Evolutionary conservation across 352 stramenopile genomes (phyloP), one percentile per base, ranked within the genome.

Genomic region (Thalassiosira livingstoniorum): DNA sequence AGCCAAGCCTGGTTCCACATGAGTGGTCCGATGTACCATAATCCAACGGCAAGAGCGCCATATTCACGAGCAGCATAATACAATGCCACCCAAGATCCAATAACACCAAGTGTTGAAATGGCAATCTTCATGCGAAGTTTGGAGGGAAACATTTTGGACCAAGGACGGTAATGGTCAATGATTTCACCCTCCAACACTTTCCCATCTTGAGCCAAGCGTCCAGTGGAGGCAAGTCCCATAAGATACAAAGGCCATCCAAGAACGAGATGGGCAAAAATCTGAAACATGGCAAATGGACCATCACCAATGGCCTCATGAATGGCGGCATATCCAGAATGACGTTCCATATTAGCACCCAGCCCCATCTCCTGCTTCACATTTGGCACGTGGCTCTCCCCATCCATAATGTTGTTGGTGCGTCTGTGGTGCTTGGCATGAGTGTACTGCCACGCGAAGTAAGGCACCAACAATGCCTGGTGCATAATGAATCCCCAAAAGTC

Each of bases 221-320:
- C 91, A 21, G 87, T 94, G 11, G 75, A 89, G 23, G 96, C 96
- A 85, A 99, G 97, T 86, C 98, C 98, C 83, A 98, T 95, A 18
- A 99, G 92, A 91, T 99, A 99, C 7, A 97, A 91, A 11, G 97
- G 97, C 97, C 98, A 99, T 15, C 97, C 97, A 62, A 99, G 90
- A 11, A 92, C 74, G 32, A 99, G 92, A 75, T 97, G 90, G 4
- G 97, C 86, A 80, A 98, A 98, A 65, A 96, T 90, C 89, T 98
- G 98, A 77, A 98, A 95, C 70, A 96, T 95, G 80, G 97, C 97
- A 64, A 99, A 94, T 54, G 96, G 96, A 74, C 95, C 95, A 87
- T 99, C 96, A 29, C 92, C 89, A 69, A 97, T 91, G 58, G 93
- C 83, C 85, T 99, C 96, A 54, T 97, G 87, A 75, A 95, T 95